Percentiles rank a stretch among this genome's conserved stretches.
These are phyloP conservation scores for Maudiozyma serrabonitensis DNA, from an alignment of 805 yeast genomes.

Conservation along the genomic window DNA sequence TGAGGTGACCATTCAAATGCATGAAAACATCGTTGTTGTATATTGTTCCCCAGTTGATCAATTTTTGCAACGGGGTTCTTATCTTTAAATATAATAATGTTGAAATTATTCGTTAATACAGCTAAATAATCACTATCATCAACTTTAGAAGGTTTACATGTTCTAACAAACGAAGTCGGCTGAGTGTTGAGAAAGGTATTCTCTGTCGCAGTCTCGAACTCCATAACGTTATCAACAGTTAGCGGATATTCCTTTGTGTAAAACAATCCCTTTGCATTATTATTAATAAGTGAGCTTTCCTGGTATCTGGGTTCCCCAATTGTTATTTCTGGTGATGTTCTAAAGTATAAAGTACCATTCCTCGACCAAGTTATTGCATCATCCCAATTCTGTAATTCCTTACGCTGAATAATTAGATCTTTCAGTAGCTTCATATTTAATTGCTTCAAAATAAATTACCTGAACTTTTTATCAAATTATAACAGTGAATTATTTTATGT, in stretches of 20 bases:
- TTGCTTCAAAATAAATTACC: too few species aligned
- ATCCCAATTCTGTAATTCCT: slow-evolving; percentile 22
- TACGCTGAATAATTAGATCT: slow-evolving; percentile 21
- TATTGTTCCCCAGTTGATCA: slow-evolving; percentile 10
- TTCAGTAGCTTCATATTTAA: slow-evolving; percentile 18
- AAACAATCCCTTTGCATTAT: slow-evolving; percentile 17
- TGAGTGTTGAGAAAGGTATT: slow-evolving; percentile 23
- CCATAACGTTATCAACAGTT: slow-evolving; percentile 19
- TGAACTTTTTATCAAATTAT: too few species aligned
- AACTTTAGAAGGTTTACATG: slow-evolving; percentile 16
- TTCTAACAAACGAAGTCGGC: slow-evolving; percentile 18
- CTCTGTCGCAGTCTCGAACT: slow-evolving; percentile 14
- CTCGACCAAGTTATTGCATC: slow-evolving; percentile 21
- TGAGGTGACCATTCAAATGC: slow-evolving; percentile 20
- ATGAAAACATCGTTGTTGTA: slow-evolving; percentile 18
- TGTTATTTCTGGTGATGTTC: slow-evolving; percentile 21
- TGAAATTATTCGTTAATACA: slow-evolving; percentile 22
- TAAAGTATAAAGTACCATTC: slow-evolving; percentile 23
- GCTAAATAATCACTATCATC: slow-evolving; percentile 14
- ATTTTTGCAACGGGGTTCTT: slow-evolving; percentile 9
- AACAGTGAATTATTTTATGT: too few species aligned
- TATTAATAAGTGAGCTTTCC: slow-evolving; percentile 7
- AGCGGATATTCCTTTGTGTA: slow-evolving; percentile 20
- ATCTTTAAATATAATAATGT: slow-evolving; percentile 17
- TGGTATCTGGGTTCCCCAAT: slow-evolving; percentile 21